A percentile compares a stretch with the other conserved stretches of the same genome.
Evolutionary conservation across 1,284 basidiomycete species (phyloP).

Genomic region (Phlebopus sp.): DNA sequence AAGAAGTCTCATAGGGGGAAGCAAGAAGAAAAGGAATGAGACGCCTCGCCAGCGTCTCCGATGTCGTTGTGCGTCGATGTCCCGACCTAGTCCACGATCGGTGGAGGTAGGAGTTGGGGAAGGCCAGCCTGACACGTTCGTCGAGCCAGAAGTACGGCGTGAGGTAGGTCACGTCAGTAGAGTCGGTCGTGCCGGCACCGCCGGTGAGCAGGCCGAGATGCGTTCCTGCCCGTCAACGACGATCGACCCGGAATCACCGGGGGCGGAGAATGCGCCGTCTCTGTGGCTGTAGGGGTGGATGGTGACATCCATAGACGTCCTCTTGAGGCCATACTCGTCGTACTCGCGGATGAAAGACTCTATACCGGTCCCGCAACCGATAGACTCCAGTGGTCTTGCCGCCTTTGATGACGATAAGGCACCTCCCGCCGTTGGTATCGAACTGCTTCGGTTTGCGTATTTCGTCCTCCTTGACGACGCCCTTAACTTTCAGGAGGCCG

Average conservation of each 20-base stretch:
- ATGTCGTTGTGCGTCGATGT: no score
- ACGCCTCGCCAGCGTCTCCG: no score
- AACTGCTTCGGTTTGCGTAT: conserved; percentile 21
- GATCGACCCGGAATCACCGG: conserved; percentile 35
- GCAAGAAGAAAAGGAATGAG: no score
- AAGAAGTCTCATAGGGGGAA: no score
- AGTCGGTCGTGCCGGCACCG: neutral
- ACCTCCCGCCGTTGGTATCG: conserved; percentile 24
- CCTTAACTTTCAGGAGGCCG: conserved; percentile 30
- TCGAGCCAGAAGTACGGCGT: neutral
- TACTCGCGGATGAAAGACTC: conserved; percentile 24
- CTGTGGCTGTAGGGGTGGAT: conserved; percentile 25
- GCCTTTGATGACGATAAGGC: conserved; percentile 33
- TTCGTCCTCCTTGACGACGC: conserved; percentile 23
- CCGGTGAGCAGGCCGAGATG: conserved; percentile 18
- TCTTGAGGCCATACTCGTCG: conserved; percentile 11
- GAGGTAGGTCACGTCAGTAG: neutral
- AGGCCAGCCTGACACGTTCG: neutral
- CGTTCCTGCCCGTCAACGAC: conserved; percentile 28
- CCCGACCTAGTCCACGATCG: neutral
- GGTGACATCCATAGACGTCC: conserved; percentile 26
- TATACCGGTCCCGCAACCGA: conserved; percentile 28
- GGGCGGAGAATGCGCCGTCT: conserved; percentile 28
- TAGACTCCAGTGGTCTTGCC: conserved; percentile 28
- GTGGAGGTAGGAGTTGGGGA: neutral